Conservation (phyloP, 2,329 filamentous ascomycete genomes). For the Beauveria sp. region DNA sequence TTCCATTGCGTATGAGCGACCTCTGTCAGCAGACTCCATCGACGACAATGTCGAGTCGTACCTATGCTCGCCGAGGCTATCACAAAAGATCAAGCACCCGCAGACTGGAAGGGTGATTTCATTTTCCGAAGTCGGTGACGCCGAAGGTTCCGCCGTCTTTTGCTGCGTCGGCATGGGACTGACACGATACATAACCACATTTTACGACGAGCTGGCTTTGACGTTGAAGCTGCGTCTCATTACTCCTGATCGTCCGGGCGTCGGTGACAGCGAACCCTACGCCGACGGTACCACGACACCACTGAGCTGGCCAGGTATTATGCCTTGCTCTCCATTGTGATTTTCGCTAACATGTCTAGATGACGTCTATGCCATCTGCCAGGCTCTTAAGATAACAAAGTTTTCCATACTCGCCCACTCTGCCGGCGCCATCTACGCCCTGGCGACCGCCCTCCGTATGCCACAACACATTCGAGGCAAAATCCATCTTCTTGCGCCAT, state of each 20-base stretch:
- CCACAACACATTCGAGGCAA: slow-evolving; percentile 91
- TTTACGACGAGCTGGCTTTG: slow-evolving; percentile 90
- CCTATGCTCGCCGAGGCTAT: slow-evolving; percentile 72
- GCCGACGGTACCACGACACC: slow-evolving; percentile 76
- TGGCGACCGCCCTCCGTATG: slow-evolving; percentile 91
- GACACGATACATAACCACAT: slow-evolving; percentile 90
- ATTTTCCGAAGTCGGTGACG: slow-evolving; percentile 93
- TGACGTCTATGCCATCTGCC: slow-evolving; percentile 91
- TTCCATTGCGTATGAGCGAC: slow-evolving; percentile 59
- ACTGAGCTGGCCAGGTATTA: slow-evolving; percentile 80
- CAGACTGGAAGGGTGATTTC: slow-evolving; percentile 83
- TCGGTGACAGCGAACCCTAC: slow-evolving; percentile 85
- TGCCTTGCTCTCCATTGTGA: neutral
- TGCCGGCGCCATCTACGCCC: slow-evolving; percentile 93
- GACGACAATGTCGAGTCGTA: slow-evolving; percentile 84
- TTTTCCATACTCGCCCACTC: slow-evolving; percentile 96
- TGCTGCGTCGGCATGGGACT: slow-evolving; percentile 97
- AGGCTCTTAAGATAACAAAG: slow-evolving; percentile 83
- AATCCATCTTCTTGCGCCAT: slow-evolving; percentile 89
- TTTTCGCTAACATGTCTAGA: slow-evolving; percentile 32
- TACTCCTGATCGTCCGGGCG: slow-evolving; percentile 86
- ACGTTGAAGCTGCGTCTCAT: slow-evolving; percentile 86
- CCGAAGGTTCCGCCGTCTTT: slow-evolving; percentile 84
- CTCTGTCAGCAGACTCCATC: slow-evolving; percentile 74
- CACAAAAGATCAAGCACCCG: slow-evolving; percentile 80